Percentiles rank a stretch among this genome's conserved stretches.
Evolutionary conservation across 2,329 filamentous ascomycete species (phyloP).

Genomic region (Conoideocrella luteorostrata): DNA sequence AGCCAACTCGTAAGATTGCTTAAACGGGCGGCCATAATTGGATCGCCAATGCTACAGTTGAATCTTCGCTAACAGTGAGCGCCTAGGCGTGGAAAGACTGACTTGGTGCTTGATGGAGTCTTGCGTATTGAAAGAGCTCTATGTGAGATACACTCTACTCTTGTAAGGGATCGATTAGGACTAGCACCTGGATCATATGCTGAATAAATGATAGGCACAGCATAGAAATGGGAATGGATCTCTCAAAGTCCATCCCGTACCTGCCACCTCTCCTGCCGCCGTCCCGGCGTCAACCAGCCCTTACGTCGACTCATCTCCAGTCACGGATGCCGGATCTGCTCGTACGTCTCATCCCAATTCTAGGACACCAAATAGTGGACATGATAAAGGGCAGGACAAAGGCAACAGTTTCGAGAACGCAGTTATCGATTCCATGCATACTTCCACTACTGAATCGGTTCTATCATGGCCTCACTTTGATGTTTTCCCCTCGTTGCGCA

Average conservation of each 20-base stretch:
- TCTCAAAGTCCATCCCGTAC: slow-evolving; percentile 13
- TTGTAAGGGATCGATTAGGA: slow-evolving; percentile 23
- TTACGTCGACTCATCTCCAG: slow-evolving; percentile 5
- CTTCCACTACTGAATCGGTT: slow-evolving; percentile 44
- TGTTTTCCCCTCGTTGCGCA: slow-evolving; percentile 34
- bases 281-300: slow-evolving; percentile 1
- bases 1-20: slow-evolving; percentile 33
- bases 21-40: neutral
- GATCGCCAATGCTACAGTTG: neutral
- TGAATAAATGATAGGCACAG: slow-evolving; percentile 3
- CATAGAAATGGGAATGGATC: slow-evolving; percentile 4
- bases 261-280: slow-evolving; percentile 1
- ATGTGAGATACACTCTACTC: slow-evolving; percentile 35
- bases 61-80: neutral
- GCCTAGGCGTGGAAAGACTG: slow-evolving; percentile 36
- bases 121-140: slow-evolving; percentile 40
- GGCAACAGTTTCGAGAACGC: slow-evolving; percentile 35
- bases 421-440: slow-evolving; percentile 42
- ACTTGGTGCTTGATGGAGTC: slow-evolving; percentile 44
- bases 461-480: slow-evolving; percentile 46
- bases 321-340: slow-evolving; percentile 5
- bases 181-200: neutral
- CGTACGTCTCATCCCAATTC: slow-evolving; percentile 17
- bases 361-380: slow-evolving; percentile 16
- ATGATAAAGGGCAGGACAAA: slow-evolving; percentile 12